Evolutionary conservation across 495 filamentous ascomycete genomes (phyloP), one percentile per base, ranked within the genome.

Genomic region (Amphirosellinia nigrospora): DNA sequence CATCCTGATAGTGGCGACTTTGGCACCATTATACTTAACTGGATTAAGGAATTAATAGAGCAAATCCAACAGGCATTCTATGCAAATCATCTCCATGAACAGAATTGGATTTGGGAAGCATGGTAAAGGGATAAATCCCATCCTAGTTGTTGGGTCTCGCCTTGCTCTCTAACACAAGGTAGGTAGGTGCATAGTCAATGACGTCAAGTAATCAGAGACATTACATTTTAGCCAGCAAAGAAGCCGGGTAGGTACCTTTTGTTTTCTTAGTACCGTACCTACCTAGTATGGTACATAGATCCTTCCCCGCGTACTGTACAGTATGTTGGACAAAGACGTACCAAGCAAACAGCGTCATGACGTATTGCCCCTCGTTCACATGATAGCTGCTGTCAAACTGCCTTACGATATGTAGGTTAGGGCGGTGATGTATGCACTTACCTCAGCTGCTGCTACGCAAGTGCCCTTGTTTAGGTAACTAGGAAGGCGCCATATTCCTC

Each of bases 201-300:
- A 68, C 65, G 65, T 68, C 65, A 68, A 46, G 26, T 48, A 36
- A 39, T 41, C 38, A 38, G 30, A 52, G 21, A 39, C 15, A 46
- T 7, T 36, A 34, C n/a, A 60, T 34, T 60, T 60, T 60, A 32
- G 53, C 56, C 56, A 36, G 5, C 32, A 32, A 39, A 39, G n/a
- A 30, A 39, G 16, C 56, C 26, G 9, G 36, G 32, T 23, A 60
- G 9, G 56, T 60, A 60, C 62, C 41, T 39, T 28, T 32, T 36
- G 26, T 48, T 56, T 56, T 21, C 53, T 56, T 56, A 34, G 4
- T 32, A 28, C n/a, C 10, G n/a, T 11, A 52, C n/a, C 48, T 2
- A 2, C 48, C n/a, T n/a, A 52, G 23, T 50, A 1, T 15, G 7
- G 45, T n/a, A 46, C n/a, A 46, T n/a, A 26, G 26, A 8, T 38